Base-by-base conservation (phyloP, 768 basidiomycete genomes). In the Tephrocybe rancida region DNA sequence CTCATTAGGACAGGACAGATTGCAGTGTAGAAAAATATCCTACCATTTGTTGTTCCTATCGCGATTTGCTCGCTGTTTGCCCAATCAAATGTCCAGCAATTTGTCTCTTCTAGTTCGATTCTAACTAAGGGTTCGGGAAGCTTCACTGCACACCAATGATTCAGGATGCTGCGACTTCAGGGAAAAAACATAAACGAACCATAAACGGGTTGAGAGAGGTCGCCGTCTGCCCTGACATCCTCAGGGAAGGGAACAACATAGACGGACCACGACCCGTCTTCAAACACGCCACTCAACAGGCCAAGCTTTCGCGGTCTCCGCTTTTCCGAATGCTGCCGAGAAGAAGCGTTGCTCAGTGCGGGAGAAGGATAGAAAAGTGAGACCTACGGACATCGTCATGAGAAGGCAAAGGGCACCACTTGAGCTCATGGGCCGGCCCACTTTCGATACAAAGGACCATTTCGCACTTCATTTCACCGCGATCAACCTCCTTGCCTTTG, bases 351-450 rank as follows among this genome's bases (percentile, higher is more conserved):
- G 27, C 11, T 47, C 22, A 26, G 45, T 34, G 14, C 27, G 18
- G 41, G 30, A 14, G 7, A 22, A 26, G 21, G 30, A 52, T 14
- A 47, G 6, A 19, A 42, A 29, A 18, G 6, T 11, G 35, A 13
- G 30, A 32, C 7, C 26, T 3, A 64, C 70, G 51, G 52, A 78
- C 75, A 35, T 63, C 56, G 57, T 92, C 92, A 60, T 92, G 83
- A 16, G 88, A 84, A 0, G 95, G 94, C 25, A 94, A 66, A 3
- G 96, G 96, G 68, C 95, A 95, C 95, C 96, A 98, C 70, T 88
- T 93, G 13, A 95, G 65, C 45, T 91, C 88, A 59, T 85, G 81
- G 2, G 86, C 89, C 3, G 89, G 81, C 0, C 95, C 94, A 18
- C 78, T 76, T n/a, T 95, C 87, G 8, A 93, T 59, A 56, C 94